Evolutionary conservation across 176 grass and related monocot species (phyloP).

Genomic region (Cenchrus fungigraminus): DNA sequence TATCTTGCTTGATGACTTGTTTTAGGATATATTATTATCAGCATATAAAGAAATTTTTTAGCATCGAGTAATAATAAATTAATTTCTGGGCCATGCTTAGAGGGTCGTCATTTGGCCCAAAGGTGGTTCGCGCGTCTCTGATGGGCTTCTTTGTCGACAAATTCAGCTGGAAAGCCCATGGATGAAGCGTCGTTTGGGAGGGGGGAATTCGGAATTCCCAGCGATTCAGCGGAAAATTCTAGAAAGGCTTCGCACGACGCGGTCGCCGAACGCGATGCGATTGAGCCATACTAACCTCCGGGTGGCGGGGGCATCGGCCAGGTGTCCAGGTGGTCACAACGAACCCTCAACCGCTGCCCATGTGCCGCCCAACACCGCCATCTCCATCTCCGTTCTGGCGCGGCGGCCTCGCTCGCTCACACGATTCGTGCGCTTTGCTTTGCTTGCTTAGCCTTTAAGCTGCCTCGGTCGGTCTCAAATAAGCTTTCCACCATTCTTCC

Average conservation of each 20-base stretch:
- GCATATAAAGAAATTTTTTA: not conserved
- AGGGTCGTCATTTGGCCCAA: not conserved
- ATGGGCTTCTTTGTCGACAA: not conserved
- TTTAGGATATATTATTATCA: not conserved
- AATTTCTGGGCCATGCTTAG: not conserved
- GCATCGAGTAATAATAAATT: not conserved
- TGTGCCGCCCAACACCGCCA: conserved; percentile 18
- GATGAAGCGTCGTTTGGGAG: not conserved
- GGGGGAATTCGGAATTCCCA: too few species aligned
- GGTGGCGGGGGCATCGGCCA: not conserved
- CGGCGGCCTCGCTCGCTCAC: not conserved
- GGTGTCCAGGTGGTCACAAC: conserved; percentile 41
- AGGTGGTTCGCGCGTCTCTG: not conserved
- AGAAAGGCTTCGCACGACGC: not conserved
- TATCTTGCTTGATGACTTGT: too few species aligned
- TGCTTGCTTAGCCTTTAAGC: conserved; percentile 11
- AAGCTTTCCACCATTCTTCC: not conserved
- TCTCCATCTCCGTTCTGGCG: not conserved
- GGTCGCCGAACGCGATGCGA: not conserved
- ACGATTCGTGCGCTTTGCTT: not conserved
- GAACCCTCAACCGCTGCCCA: conserved; percentile 21
- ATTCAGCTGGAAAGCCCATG: not conserved
- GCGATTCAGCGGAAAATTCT: not conserved
- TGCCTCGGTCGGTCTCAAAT: not conserved
- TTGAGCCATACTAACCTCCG: too few species aligned